Evolutionary conservation across 257 asterid species (phyloP).

Genomic region (Scutellaria baicalensis): DNA sequence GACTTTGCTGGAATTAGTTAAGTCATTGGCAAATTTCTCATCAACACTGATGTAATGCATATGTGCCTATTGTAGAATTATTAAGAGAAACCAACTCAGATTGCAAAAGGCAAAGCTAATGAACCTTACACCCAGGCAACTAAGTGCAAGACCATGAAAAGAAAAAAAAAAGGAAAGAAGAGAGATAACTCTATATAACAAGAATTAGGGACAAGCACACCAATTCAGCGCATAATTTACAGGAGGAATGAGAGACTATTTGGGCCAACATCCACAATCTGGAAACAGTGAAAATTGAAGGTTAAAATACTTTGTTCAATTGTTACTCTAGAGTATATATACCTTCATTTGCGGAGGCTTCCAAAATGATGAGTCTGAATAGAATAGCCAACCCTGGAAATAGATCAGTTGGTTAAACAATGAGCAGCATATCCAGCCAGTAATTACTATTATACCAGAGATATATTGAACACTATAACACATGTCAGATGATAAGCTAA

Average conservation of each 20-base stretch:
- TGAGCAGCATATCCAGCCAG: background rate
- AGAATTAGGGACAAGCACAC: background rate
- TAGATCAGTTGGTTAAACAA: conserved; percentile 8
- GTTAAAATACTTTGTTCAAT: background rate
- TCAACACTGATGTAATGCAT: too few relatives aligned
- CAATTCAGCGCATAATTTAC: background rate
- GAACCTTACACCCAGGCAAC: background rate
- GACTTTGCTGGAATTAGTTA: too few relatives aligned
- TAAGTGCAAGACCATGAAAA: background rate
- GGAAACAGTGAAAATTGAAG: background rate
- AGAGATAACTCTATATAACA: too few relatives aligned
- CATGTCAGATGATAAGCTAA: background rate
- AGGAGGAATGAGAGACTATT: background rate
- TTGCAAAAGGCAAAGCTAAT: too few relatives aligned
- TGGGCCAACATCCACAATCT: background rate
- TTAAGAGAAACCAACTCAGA: too few relatives aligned
- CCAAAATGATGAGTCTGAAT: conserved; percentile 88
- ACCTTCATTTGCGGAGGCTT: conserved; percentile 98
- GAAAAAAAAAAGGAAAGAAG: background rate
- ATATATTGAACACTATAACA: background rate
- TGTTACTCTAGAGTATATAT: conserved; percentile 1
- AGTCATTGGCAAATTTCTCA: too few relatives aligned
- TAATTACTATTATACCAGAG: background rate
- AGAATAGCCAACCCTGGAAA: conserved; percentile 95
- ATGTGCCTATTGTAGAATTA: too few relatives aligned